Evolutionary conservation across 164 flowering plant genomes (phyloP).

Genomic region (Vitis amurensis): DNA sequence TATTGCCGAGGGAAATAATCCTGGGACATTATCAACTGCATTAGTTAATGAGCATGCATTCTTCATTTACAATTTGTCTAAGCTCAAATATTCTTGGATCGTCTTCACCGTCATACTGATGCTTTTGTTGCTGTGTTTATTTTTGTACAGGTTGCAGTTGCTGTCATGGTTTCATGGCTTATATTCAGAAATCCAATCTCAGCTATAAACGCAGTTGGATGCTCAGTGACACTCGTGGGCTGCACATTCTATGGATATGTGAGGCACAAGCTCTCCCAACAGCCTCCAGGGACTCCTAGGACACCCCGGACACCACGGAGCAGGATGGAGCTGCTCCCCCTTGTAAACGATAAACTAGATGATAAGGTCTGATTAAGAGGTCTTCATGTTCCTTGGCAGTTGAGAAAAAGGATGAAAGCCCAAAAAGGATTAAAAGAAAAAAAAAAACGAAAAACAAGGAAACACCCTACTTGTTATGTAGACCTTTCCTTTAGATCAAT

Average conservation of each 20-base stretch:
- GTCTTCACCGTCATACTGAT: neutral
- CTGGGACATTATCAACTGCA: too few relatives aligned
- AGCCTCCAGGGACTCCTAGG: conserved; percentile 74
- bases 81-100: neutral
- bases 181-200: conserved; percentile 89
- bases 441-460: neutral
- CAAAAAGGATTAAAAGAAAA: neutral
- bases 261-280: conserved; percentile 81
- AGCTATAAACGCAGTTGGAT: conserved; percentile 79
- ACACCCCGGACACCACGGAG: conserved; percentile 71
- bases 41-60: too few relatives aligned
- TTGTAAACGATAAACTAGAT: conserved; percentile 84
- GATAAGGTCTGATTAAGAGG: conserved; percentile 55
- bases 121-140: neutral
- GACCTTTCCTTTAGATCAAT: conserved; percentile 4
- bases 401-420: conserved; percentile 4
- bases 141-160: conserved; percentile 82
- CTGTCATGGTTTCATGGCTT: conserved; percentile 87
- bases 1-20: too few relatives aligned
- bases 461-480: conserved; percentile 1
- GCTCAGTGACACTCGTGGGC: conserved; percentile 81
- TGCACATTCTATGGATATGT: conserved; percentile 98
- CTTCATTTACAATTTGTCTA: neutral
- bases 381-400: neutral
- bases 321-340: conserved; percentile 68